Evolutionary conservation across 805 yeast species (phyloP).

Genomic region (Ogataea pilisensis): DNA sequence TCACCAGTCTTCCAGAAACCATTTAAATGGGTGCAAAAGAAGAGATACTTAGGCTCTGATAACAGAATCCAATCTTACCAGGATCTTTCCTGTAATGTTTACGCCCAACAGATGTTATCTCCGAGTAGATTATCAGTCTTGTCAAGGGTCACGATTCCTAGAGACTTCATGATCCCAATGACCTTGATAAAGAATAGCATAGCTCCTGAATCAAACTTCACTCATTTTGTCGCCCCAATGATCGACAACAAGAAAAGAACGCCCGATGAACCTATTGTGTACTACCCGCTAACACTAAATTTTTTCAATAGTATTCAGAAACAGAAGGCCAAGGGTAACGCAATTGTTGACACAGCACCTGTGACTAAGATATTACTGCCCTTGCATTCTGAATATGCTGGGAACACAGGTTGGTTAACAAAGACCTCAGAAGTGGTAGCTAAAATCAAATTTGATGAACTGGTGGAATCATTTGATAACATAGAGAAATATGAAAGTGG

Average conservation of each 20-base stretch:
- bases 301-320: not conserved
- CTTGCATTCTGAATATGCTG: not conserved
- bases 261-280: not conserved
- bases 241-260: slow-evolving; percentile 1
- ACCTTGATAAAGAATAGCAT: slow-evolving; percentile 19
- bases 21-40: slow-evolving; percentile 20
- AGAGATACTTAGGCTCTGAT: slow-evolving; percentile 6
- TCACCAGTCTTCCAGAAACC: slow-evolving; percentile 25
- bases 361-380: not conserved
- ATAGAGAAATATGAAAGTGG: not conserved
- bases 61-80: slow-evolving; percentile 20
- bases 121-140: slow-evolving; percentile 21
- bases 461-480: slow-evolving; percentile 4
- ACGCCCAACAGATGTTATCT: slow-evolving; percentile 37
- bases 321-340: not conserved
- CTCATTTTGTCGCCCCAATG: slow-evolving; percentile 13
- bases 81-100: slow-evolving; percentile 31
- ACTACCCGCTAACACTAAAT: not conserved
- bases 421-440: slow-evolving; percentile 8
- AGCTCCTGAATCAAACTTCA: slow-evolving; percentile 3
- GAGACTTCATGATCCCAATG: slow-evolving; percentile 34
- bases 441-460: slow-evolving; percentile 4
- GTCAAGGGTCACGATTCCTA: slow-evolving; percentile 41
- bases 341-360: not conserved
- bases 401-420: slow-evolving; percentile 8